Percentiles rank a stretch among this genome's conserved stretches.
These are phyloP conservation scores for Pachysandra terminalis DNA, from an alignment of 164 flowering plant species.

Conservation along the genomic window DNA sequence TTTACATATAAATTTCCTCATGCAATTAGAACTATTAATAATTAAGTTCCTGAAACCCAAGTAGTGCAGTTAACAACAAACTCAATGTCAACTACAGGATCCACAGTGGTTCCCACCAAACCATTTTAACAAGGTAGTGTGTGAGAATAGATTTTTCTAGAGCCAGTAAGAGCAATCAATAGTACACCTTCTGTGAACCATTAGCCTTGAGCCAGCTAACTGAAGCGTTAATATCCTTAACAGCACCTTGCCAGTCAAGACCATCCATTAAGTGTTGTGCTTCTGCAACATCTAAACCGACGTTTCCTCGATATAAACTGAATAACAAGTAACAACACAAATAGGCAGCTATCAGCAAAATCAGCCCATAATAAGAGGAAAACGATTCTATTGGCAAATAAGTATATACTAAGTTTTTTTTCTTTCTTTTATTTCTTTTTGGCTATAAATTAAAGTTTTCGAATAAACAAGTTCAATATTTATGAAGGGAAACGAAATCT, in stretches of 20 bases:
- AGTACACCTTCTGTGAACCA: constrained; percentile 81
- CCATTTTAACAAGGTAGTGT: not conserved
- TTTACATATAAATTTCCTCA: too few species aligned
- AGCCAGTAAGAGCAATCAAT: not conserved
- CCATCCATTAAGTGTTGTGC: constrained; percentile 92
- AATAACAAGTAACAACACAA: not conserved
- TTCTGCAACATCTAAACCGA: constrained; percentile 91
- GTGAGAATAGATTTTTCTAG: not conserved
- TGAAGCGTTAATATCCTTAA: constrained; percentile 88
- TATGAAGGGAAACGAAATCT: constrained; percentile 4
- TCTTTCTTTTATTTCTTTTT: too few species aligned
- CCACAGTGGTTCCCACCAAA: not conserved
- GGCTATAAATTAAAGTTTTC: not conserved
- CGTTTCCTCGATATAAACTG: constrained; percentile 93
- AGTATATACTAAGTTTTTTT: not conserved
- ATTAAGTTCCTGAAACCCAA: not conserved
- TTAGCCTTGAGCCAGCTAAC: constrained; percentile 93
- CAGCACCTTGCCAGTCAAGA: constrained; percentile 96
- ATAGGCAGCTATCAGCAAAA: not conserved
- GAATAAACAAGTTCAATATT: not conserved
- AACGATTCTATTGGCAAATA: not conserved
- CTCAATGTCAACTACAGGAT: not conserved
- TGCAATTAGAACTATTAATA: too few species aligned
- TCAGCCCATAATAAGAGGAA: not conserved
- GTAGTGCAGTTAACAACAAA: not conserved